These are phyloP conservation scores for Talaromyces sp. DNA, from an alignment of 2,329 filamentous ascomycete genomes.

Conservation along the genomic window DNA sequence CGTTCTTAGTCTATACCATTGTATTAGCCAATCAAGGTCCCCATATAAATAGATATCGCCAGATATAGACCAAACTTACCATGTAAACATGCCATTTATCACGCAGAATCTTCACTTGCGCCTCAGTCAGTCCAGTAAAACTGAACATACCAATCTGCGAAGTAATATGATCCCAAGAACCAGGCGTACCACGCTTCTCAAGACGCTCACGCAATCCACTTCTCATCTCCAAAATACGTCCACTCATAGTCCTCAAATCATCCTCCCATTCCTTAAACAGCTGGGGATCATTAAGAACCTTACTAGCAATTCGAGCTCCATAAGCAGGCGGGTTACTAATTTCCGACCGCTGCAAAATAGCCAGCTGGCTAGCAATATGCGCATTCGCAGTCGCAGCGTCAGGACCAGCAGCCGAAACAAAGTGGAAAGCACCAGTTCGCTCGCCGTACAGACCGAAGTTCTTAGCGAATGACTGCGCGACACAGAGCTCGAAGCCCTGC, in stretches of 20 bases:
- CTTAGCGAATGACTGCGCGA: slow-evolving; percentile 66
- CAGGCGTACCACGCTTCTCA: slow-evolving; percentile 82
- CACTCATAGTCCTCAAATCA: slow-evolving; percentile 90
- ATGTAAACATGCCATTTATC: slow-evolving; percentile 56
- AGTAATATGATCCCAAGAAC: slow-evolving; percentile 95
- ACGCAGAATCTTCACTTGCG: slow-evolving; percentile 50
- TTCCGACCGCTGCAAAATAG: slow-evolving; percentile 93
- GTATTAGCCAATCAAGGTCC: background rate
- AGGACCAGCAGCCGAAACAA: slow-evolving; percentile 73
- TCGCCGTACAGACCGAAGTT: slow-evolving; percentile 88
- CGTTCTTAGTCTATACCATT: slow-evolving; percentile 77
- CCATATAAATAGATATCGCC: no score
- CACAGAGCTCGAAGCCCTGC: slow-evolving; percentile 74
- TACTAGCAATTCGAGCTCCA: slow-evolving; percentile 83
- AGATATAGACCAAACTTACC: slow-evolving; percentile 37
- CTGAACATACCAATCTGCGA: slow-evolving; percentile 99
- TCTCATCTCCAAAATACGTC: slow-evolving; percentile 92
- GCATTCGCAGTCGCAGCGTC: slow-evolving; percentile 63
- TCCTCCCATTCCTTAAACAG: slow-evolving; percentile 92
- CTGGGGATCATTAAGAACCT: slow-evolving; percentile 77
- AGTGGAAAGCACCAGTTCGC: slow-evolving; percentile 94
- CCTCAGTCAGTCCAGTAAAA: slow-evolving; percentile 63
- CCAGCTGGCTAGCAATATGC: slow-evolving; percentile 82
- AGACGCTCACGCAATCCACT: slow-evolving; percentile 75
- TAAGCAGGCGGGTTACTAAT: slow-evolving; percentile 97